Evolutionary conservation across 768 basidiomycete species (phyloP).

Genomic region (Leccinum incarnatum): DNA sequence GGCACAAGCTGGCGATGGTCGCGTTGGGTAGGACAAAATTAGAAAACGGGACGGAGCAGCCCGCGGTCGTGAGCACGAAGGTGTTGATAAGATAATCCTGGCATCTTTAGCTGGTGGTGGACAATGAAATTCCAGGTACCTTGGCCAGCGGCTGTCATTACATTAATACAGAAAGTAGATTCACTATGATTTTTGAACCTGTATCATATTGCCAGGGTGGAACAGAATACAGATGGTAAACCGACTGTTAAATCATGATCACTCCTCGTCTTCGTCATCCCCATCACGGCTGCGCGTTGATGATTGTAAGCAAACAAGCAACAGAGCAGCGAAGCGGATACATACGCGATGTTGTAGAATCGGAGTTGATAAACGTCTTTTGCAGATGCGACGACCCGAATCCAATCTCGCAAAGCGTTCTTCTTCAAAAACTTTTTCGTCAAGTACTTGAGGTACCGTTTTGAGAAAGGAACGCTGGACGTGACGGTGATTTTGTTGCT

Average conservation of each 20-base stretch:
- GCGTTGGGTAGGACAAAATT: slow-evolving; percentile 55
- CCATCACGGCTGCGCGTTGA: slow-evolving; percentile 38
- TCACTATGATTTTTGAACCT: neutral
- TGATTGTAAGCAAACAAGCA: neutral
- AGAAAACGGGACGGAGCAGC: slow-evolving; percentile 24
- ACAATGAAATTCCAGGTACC: neutral
- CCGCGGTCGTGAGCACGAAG: slow-evolving; percentile 12
- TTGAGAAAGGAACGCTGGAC: slow-evolving; percentile 88
- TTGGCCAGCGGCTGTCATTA: neutral
- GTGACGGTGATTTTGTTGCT: slow-evolving; percentile 82
- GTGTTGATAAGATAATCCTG: slow-evolving; percentile 19
- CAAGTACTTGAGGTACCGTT: slow-evolving; percentile 97
- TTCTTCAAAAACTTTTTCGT: slow-evolving; percentile 99
- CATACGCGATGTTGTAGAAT: slow-evolving; percentile 92
- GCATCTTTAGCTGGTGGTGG: neutral
- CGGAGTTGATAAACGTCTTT: slow-evolving; percentile 94
- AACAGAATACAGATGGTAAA: neutral
- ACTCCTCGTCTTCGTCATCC: slow-evolving; percentile 57
- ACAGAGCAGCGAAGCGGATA: slow-evolving; percentile 7
- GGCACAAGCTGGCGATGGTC: slow-evolving; percentile 71
- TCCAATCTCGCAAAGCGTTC: slow-evolving; percentile 94
- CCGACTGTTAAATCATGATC: slow-evolving; percentile 16
- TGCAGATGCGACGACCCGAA: slow-evolving; percentile 91
- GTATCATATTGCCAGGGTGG: slow-evolving; percentile 10
- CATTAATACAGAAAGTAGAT: neutral